These are phyloP conservation scores for Cladophialophora immunda DNA, from an alignment of 2,329 filamentous ascomycete species.

Conservation along the genomic window DNA sequence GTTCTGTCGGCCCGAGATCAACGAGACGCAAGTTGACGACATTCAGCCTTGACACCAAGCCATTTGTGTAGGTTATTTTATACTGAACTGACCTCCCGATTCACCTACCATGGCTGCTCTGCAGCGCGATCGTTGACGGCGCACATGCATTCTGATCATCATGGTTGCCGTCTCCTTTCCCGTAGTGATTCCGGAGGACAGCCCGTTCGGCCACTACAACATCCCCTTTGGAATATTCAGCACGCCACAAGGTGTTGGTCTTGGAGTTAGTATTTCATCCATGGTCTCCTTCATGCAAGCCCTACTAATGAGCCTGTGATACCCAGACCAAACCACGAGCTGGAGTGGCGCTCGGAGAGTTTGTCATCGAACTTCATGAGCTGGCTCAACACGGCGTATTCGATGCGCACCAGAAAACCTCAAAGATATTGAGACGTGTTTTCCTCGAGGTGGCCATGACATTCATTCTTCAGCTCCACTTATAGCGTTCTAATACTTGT, in stretches of 20 bases:
- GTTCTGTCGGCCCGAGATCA: not conserved
- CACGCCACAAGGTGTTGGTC: slow-evolving; percentile 8
- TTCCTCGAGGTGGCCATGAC: slow-evolving; percentile 16
- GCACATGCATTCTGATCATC: not conserved
- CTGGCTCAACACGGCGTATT: slow-evolving; percentile 16
- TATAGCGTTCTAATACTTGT: not conserved
- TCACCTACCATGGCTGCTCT: not conserved
- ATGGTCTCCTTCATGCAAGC: not conserved
- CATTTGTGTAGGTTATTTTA: not conserved
- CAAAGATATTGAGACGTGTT: slow-evolving; percentile 1
- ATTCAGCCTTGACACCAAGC: not conserved
- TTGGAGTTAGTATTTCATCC: slow-evolving; percentile 10
- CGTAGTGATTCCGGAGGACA: not conserved
- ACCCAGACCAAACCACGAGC: slow-evolving; percentile 8
- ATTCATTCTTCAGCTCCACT: not conserved
- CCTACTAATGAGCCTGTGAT: not conserved
- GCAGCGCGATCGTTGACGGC: not conserved
- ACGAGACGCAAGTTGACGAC: not conserved
- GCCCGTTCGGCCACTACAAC: slow-evolving; percentile 15
- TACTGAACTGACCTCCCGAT: not conserved
- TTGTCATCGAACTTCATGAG: slow-evolving; percentile 15
- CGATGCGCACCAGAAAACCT: not conserved
- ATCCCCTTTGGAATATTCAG: slow-evolving; percentile 28
- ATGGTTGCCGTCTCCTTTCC: slow-evolving; percentile 9
- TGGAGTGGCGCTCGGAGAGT: slow-evolving; percentile 20